A percentile compares a stretch with the other conserved stretches of the same genome.
phyloP scores from a whole-genome alignment of 441 rosid genomes.

The Populus hybrid region DNA sequence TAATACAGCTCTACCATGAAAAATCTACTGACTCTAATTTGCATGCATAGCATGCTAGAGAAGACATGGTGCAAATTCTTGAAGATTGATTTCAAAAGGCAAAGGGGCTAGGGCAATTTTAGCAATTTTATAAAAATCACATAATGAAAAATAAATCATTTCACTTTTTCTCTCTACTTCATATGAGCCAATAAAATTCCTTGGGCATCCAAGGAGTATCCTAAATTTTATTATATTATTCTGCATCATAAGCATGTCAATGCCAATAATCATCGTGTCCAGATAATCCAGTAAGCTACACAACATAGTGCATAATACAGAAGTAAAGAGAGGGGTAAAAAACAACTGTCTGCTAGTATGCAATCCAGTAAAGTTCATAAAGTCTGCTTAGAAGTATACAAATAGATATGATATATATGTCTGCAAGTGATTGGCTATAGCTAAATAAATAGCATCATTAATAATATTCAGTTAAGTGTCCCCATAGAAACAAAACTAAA shows the following conservation, averaged over 20 bases:
- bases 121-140: background rate
- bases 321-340: background rate
- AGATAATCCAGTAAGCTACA: background rate
- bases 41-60: background rate
- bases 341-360: background rate
- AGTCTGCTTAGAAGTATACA: background rate
- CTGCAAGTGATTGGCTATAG: background rate
- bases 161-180: background rate
- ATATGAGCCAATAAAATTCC: background rate
- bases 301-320: background rate
- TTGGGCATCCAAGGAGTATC: background rate
- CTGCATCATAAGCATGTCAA: background rate
- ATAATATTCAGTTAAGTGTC: background rate
- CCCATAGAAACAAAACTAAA: background rate
- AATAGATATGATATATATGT: background rate
- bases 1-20: too few species aligned
- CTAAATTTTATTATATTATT: background rate
- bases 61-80: background rate
- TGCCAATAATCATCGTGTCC: background rate
- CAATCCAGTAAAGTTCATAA: background rate
- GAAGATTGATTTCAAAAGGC: background rate
- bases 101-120: background rate
- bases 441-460: background rate
- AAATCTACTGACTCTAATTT: background rate
- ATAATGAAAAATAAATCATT: background rate